A percentile compares a stretch with the other conserved stretches of the same genome.
phyloP scores from a whole-genome alignment of 192 early-diverging fungal genomes.

The Rhizoclosmatium globosum region DNA sequence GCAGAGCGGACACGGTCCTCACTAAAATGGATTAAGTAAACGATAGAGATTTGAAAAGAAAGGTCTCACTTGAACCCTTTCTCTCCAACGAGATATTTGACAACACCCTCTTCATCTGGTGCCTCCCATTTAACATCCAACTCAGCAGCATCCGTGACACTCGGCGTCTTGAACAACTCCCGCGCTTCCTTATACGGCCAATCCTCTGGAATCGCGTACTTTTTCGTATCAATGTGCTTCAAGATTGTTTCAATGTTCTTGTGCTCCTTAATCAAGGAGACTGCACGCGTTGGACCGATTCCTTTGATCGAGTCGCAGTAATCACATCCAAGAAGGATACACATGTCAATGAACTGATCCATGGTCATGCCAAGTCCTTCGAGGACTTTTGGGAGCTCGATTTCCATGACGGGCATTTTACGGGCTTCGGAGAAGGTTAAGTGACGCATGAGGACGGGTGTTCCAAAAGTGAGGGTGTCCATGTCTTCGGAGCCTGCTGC shows the following conservation, averaged over 20 bases:
- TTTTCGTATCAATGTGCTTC: constrained; percentile 76
- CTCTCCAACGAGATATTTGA: constrained; percentile 90
- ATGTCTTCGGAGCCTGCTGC: constrained; percentile 98
- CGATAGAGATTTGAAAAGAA: constrained; percentile 36
- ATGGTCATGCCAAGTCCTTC: constrained; percentile 78
- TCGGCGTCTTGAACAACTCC: constrained; percentile 83
- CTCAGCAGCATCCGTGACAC: constrained; percentile 71
- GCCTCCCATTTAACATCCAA: constrained; percentile 74
- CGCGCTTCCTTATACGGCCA: constrained; percentile 94
- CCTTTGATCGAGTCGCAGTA: constrained; percentile 96
- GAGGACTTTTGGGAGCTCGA: constrained; percentile 82
- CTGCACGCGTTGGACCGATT: constrained; percentile 87
- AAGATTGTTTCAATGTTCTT: constrained; percentile 82
- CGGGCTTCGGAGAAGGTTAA: constrained; percentile 90
- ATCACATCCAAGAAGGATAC: constrained; percentile 97
- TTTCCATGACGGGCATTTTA: constrained; percentile 91
- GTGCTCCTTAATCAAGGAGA: constrained; percentile 86
- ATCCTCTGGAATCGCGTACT: constrained; percentile 82
- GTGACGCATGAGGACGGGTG: constrained; percentile 90
- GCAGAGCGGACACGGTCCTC: constrained; percentile 90
- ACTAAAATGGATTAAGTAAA: constrained; percentile 15
- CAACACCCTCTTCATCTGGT: constrained; percentile 75
- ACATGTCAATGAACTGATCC: constrained; percentile 94
- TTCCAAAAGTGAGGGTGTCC: constrained; percentile 95
- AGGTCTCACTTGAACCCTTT: constrained; percentile 87